Percentiles rank a stretch among this genome's conserved stretches.
These are phyloP conservation scores for Cordyceps cicadae DNA, from an alignment of 2,329 filamentous ascomycete species.

Conservation along the genomic window DNA sequence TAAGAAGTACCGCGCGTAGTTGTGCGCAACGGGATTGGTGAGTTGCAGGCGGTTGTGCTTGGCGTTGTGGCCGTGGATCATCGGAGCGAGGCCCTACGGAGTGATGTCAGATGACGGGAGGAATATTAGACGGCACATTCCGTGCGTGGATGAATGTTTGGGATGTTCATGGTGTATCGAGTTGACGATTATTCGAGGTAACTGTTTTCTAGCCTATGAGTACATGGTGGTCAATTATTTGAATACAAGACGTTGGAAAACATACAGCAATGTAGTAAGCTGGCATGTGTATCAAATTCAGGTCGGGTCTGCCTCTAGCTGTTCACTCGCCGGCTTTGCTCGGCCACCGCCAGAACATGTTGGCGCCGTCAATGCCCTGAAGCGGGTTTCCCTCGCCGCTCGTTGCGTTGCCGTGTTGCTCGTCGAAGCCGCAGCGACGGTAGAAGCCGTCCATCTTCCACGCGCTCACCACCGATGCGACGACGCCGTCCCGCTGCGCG, in stretches of 20 bases:
- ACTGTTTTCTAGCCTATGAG: too few relatives aligned
- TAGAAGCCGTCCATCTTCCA: constrained; percentile 34
- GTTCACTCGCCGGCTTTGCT: background rate
- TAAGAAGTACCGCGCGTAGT: constrained; percentile 6
- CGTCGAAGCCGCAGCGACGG: constrained; percentile 1
- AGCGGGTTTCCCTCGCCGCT: constrained; percentile 6
- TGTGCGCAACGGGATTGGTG: background rate
- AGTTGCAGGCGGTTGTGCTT: background rate
- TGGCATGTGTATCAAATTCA: too few relatives aligned
- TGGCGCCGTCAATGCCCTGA: constrained; percentile 1
- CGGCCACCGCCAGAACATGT: constrained; percentile 10
- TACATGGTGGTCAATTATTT: too few relatives aligned
- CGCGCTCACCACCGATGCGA: constrained; percentile 30
- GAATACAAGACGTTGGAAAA: too few relatives aligned
- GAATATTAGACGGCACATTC: background rate
- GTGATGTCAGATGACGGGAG: background rate
- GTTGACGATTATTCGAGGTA: too few relatives aligned
- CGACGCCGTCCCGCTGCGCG: constrained; percentile 28
- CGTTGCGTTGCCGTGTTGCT: constrained; percentile 7
- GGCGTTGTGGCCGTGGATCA: background rate
- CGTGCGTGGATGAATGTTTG: background rate
- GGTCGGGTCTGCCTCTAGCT: too few relatives aligned
- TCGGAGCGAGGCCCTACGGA: background rate
- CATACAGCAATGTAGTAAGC: too few relatives aligned
- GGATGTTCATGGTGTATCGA: too few relatives aligned